Evolutionary conservation across 2,329 filamentous ascomycete genomes (phyloP).

Genomic region (Sporothrix dimorphospora): DNA sequence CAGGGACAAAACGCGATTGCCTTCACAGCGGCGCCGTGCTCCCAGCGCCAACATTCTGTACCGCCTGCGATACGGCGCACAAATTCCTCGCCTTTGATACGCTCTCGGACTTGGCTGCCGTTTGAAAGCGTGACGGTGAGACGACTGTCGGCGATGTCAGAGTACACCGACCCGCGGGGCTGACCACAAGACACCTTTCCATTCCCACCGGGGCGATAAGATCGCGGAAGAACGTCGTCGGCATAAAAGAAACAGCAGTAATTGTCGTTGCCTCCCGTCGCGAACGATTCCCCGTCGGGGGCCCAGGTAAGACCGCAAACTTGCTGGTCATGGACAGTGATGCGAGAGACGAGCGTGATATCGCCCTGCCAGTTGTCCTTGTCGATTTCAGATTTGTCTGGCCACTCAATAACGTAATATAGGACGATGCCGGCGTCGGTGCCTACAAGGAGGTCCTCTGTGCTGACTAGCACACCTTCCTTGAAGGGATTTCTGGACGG

Average conservation of each 20-base stretch:
- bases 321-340: constrained; percentile 82
- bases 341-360: constrained; percentile 75
- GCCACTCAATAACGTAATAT: constrained; percentile 91
- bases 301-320: constrained; percentile 95
- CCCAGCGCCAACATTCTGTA: constrained; percentile 71
- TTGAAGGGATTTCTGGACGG: constrained; percentile 55
- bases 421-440: constrained; percentile 82
- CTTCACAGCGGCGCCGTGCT: constrained; percentile 87
- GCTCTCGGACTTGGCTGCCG: constrained; percentile 26
- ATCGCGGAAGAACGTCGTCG: constrained; percentile 54
- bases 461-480: constrained; percentile 58
- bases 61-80: constrained; percentile 50
- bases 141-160: constrained; percentile 15
- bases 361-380: constrained; percentile 73
- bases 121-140: constrained; percentile 15
- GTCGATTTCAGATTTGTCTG: constrained; percentile 62
- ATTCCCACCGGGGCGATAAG: not conserved
- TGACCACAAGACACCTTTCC: not conserved
- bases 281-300: constrained; percentile 72
- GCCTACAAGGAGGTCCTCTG: constrained; percentile 84
- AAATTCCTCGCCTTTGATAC: not conserved
- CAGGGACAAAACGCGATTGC: constrained; percentile 97
- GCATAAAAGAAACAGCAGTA: constrained; percentile 79
- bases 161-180: not conserved
- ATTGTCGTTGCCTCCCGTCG: constrained; percentile 92